Evolutionary conservation across 1,284 basidiomycete species (phyloP), one percentile per base, ranked within the genome.

Genomic region (Ustanciosporium gigantosporum): DNA sequence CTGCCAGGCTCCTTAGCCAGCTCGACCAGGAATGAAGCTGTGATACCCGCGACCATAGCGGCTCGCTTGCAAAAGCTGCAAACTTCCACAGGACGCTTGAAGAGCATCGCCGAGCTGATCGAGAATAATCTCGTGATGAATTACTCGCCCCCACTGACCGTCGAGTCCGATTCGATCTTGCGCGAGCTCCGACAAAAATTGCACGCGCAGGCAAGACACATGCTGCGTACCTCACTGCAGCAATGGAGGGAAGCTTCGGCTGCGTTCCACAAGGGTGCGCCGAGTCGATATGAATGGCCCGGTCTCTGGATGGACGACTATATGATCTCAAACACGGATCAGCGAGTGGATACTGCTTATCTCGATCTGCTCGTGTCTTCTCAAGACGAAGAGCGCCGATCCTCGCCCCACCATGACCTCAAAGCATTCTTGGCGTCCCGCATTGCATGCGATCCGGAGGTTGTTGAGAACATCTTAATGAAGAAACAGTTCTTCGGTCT

Each of bases 111-210:
- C 2, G 46, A 45, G 0, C 23, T 58, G 13, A 34, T 69, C 11
- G 19, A 5, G 4, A 42, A 47, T 17, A 70, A 69, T 32, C 46
- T 74, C 25, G 31, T 21, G 0, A 25, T 57, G 19, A 75, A 72
- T 36, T 75, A 76, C 31, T 46, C 43, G 2, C 68, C 71, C 6
- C 56, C 52, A 0, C 24, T 73, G 34, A 41, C 61, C 4, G 23
- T 55, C 6, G 21, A 41, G 3, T 23, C 35, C 14, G 60, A 70
- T 27, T 19, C 36, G 4, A 14, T 25, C 17, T 16, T 59, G 8
- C 21, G 25, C 31, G 22, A 42, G 15, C 45, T 69, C 19, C 15
- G 29, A 4, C 42, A 45, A 2, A 22, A 27, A 15, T 58, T 76
- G 5, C 5, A 40, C 15, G 23, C 19, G 5, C 37, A 68, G 15